Base-by-base conservation (phyloP, 805 yeast genomes). In the Yamadazyma takamatsuzukensis region DNA sequence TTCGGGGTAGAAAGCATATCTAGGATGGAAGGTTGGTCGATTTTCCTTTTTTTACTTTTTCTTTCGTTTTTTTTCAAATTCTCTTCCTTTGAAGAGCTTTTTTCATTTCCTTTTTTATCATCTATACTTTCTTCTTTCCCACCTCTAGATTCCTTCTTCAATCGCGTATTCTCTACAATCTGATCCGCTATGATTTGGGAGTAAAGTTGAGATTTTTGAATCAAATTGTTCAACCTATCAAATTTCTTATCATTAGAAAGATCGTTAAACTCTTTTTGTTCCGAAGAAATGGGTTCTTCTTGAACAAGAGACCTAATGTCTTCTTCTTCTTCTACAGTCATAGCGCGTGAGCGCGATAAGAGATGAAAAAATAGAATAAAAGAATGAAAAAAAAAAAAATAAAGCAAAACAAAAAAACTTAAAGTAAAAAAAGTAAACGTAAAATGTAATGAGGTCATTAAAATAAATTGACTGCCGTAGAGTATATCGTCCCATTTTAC, bases 201-300 rank as follows among this genome's bases (percentile, higher is more conserved):
- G 57, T 86, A 90, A 2, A 89, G 75, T 51, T 87, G 89, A 12
- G 96, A 85, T 50, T 85, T 81, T 47, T 83, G 82, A n/a, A 90
- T 87, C 41, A 90, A 67, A 22, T 76, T 78, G 37, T 84, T 74
- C 33, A 90, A 62, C 34, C 86, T 71, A 33, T 73, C 71, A 27
- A 87, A 61, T 48, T 86, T 85, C 27, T 64, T 60, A 24, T 78
- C 76, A n/a, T 62, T 61, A 2, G 76, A 65, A 13, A 74, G 56
- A 6, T 56, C 54, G 34, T 77, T 56, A 47, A 73, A 72, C 39
- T 53, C 53, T n/a, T 41, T 26, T 40, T 66, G 69, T 11, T 37
- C 42, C 21, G 21, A 19, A 4, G 25, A n/a, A n/a, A n/a, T n/a
- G n/a, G n/a, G n/a, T n/a, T n/a, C n/a, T n/a, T n/a, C n/a, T n/a